phyloP scores from a whole-genome alignment of 1,284 basidiomycete genomes.

The Mycena citricolor region DNA sequence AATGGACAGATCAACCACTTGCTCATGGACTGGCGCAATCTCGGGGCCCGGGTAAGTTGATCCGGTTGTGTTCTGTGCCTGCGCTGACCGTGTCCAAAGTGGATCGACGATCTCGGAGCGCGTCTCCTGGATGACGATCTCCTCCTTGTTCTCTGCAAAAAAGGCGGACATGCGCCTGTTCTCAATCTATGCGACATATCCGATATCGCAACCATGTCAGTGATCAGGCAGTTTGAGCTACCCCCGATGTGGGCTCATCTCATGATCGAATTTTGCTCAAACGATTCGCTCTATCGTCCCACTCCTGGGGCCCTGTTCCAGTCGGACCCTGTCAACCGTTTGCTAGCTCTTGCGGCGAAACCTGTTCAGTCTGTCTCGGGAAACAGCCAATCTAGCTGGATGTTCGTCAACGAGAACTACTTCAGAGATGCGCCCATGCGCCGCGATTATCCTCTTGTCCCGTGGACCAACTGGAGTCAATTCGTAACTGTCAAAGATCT shows the following conservation, averaged over 20 bases:
- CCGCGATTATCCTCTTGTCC: conserved; percentile 37
- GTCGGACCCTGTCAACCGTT: conserved; percentile 42
- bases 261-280: conserved; percentile 40
- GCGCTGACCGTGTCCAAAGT: conserved; percentile 30
- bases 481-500: conserved; percentile 45
- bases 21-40: conserved; percentile 46
- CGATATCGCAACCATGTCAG: conserved; percentile 37
- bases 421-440: conserved; percentile 40
- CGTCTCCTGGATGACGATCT: conserved; percentile 42
- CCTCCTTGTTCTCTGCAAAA: conserved; percentile 40
- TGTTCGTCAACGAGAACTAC: conserved; percentile 46
- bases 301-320: conserved; percentile 43
- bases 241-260: conserved; percentile 42
- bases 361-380: no score
- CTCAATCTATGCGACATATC: conserved; percentile 46
- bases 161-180: conserved; percentile 32
- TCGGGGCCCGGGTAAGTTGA: conserved; percentile 40
- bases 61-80: neutral
- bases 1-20: conserved; percentile 42
- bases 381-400: conserved; percentile 33
- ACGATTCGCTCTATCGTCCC: conserved; percentile 35
- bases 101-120: conserved; percentile 46
- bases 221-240: conserved; percentile 48
- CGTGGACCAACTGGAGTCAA: conserved; percentile 47
- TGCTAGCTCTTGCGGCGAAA: conserved; percentile 43